phyloP scores from a whole-genome alignment of 345 rosid genomes.

The Aquilaria yunnanensis region DNA sequence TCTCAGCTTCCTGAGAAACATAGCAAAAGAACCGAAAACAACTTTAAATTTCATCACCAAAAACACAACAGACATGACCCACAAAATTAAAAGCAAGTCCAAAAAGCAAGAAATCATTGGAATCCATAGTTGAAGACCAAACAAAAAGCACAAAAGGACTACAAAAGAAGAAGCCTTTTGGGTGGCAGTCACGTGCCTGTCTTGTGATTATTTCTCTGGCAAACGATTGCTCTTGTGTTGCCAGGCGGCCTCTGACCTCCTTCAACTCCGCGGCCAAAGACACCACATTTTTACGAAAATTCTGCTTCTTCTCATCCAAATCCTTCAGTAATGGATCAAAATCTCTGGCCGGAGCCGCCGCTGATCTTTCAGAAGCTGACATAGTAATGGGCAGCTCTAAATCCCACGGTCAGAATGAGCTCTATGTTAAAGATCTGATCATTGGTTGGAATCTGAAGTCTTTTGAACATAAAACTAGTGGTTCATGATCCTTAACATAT shows the following conservation, averaged over 20 bases:
- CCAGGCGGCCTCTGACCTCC: constrained; percentile 67
- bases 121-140: constrained; percentile 8
- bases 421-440: constrained; percentile 5
- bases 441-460: not conserved
- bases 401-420: constrained; percentile 2
- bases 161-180: constrained; percentile 4
- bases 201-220: constrained; percentile 64
- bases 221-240: constrained; percentile 58
- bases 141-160: not conserved
- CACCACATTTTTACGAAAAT: constrained; percentile 73
- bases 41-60: not conserved
- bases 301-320: constrained; percentile 86
- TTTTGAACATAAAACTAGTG: not conserved
- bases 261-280: constrained; percentile 88
- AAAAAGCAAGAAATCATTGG: constrained; percentile 4
- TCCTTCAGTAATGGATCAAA: constrained; percentile 83
- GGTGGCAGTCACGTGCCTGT: constrained; percentile 31
- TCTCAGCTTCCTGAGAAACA: constrained; percentile 62
- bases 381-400: constrained; percentile 16
- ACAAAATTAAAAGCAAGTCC: constrained; percentile 4
- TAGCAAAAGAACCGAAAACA: too few species aligned
- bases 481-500: constrained; percentile 15
- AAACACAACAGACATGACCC: not conserved
- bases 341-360: constrained; percentile 30
- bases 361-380: constrained; percentile 30